A percentile compares a stretch with the other conserved stretches of the same genome.
Conservation (phyloP, 1,139 yeast genomes). For the Protomyces arabidopsidicola region DNA sequence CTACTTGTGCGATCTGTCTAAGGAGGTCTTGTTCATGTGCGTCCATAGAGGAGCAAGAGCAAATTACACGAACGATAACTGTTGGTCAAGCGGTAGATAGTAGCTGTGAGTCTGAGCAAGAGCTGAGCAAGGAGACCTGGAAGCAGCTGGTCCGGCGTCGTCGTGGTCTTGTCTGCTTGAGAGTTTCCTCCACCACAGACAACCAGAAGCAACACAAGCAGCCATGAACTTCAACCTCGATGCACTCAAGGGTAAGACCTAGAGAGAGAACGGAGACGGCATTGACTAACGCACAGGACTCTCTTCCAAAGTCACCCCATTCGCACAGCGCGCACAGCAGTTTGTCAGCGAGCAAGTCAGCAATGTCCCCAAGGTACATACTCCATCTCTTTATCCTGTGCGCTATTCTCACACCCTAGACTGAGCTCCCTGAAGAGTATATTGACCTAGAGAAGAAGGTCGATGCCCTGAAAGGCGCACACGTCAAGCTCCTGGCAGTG, state of each 20-base stretch:
- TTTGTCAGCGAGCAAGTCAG: not conserved
- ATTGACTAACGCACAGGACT: not conserved
- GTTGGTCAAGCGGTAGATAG: too few relatives aligned
- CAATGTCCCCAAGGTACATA: not conserved
- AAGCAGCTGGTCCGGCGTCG: too few relatives aligned
- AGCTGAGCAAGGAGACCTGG: too few relatives aligned
- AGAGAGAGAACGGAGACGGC: not conserved
- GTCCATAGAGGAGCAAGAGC: too few relatives aligned
- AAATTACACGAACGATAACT: too few relatives aligned
- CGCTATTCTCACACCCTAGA: not conserved
- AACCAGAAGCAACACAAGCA: not conserved
- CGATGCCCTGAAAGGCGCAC: slow-evolving; percentile 68
- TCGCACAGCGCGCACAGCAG: slow-evolving; percentile 2
- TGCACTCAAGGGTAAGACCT: not conserved
- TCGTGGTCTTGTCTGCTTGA: too few relatives aligned
- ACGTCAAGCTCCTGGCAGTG: slow-evolving; percentile 66
- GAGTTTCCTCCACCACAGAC: not conserved
- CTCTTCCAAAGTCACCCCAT: not conserved
- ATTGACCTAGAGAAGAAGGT: slow-evolving; percentile 67
- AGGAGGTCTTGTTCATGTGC: slow-evolving; percentile 1
- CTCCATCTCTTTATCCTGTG: not conserved
- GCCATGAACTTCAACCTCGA: not conserved
- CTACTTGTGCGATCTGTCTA: slow-evolving; percentile 15
- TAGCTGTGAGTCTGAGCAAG: too few relatives aligned
- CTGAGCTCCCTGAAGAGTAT: slow-evolving; percentile 26